Base-by-base conservation (phyloP, 306 rosid species). In the Medicago arabica region DNA sequence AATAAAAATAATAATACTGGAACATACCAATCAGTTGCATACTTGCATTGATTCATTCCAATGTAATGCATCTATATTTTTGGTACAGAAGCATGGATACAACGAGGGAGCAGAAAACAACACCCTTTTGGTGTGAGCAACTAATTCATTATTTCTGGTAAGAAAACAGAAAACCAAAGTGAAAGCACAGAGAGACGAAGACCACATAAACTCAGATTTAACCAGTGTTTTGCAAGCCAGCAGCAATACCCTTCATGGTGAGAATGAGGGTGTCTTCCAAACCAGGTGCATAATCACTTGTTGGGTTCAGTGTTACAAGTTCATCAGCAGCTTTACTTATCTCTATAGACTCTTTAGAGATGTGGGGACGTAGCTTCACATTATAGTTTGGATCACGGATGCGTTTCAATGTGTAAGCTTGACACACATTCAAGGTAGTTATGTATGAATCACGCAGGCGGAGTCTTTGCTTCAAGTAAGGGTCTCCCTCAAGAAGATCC, bases 231-330 rank as follows among this genome's bases (percentile, higher is more conserved):
- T 95, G 98, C 89, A 95, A 10, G 47, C 98, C 98, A 75, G 98
- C 98, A 67, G 98, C 98, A 79, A 95, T 90, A 80, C 98, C 98
- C 93, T 95, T 95, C 98, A 95, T 95, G 50, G 98, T 95, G 80
- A 92, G 84, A 71, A 95, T 92, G 82, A 95, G 96, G 65, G 98
- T 92, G 87, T 95, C 98, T 86, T 95, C 98, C 65, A 95, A 84
- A 73, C 98, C 98, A 9, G 97, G 98, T 0, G 97, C 98, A 19
- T 92, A 95, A 34, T 95, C 98, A 31, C 98, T 95, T 49, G 87
- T 89, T 1, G 96, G 97, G 83, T 95, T 95, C 81, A 95, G 87
- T n/a, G 80, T 39, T 8, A 95, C 80, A 14, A 92, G 97, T 77
- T 95, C 98, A 62, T 90, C 88, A 0, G 96, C 96, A 13, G 98